phyloP scores from a whole-genome alignment of 2,329 filamentous ascomycete species.

The Xylariomycetidae sp. region DNA sequence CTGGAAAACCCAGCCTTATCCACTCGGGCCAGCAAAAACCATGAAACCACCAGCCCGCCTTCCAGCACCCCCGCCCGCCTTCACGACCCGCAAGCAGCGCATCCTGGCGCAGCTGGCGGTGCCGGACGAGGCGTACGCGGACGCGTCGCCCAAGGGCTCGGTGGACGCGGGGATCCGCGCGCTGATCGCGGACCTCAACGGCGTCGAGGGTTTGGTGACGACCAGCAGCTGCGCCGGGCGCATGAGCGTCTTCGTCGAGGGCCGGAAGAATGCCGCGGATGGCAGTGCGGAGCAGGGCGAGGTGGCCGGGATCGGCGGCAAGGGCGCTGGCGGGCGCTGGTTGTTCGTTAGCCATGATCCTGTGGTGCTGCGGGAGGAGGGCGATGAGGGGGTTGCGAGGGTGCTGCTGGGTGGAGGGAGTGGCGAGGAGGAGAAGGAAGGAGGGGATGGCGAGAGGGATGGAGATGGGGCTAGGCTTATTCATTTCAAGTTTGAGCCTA shows the following conservation, averaged over 20 bases:
- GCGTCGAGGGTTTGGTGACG: constrained; percentile 68
- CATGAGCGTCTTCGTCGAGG: constrained; percentile 83
- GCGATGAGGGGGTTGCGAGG: constrained; percentile 14
- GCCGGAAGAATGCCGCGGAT: constrained; percentile 41
- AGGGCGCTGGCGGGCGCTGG: constrained; percentile 80
- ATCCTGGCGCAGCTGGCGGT: constrained; percentile 67
- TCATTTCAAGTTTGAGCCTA: constrained; percentile 90
- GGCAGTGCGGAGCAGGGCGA: constrained; percentile 11
- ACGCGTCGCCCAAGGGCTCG: constrained; percentile 82
- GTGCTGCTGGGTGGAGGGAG: constrained; percentile 26
- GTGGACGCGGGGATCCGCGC: constrained; percentile 73
- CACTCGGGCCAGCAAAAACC: too few relatives aligned
- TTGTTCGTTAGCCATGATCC: constrained; percentile 83
- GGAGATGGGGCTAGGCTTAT: constrained; percentile 44
- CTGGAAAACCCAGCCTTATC: too few relatives aligned
- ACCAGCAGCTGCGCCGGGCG: constrained; percentile 90
- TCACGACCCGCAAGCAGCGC: constrained; percentile 58
- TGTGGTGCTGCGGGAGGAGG: constrained; percentile 28
- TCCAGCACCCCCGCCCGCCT: constrained; percentile 29
- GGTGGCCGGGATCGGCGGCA: constrained; percentile 66
- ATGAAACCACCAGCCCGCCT: too few relatives aligned
- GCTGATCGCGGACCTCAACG: constrained; percentile 75
- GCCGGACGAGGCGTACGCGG: constrained; percentile 66
- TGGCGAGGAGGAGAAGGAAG: constrained; percentile 23
- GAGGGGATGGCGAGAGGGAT: constrained; percentile 10